Conservation (phyloP, 441 rosid genomes). For the Geranium incanum region DNA sequence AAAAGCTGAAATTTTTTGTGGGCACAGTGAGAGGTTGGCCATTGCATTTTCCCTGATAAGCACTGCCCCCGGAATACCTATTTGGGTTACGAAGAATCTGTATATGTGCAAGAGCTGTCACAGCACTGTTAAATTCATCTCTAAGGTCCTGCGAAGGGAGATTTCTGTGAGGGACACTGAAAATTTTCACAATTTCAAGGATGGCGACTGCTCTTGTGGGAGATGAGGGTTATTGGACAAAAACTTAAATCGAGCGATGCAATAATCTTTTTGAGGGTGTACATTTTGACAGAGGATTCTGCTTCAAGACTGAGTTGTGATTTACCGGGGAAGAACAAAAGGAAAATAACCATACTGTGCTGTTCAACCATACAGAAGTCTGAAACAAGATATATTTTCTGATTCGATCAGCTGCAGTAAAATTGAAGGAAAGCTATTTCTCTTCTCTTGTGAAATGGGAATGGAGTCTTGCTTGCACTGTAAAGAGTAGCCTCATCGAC, state of each 20-base stretch:
- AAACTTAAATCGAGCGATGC: conserved; percentile 13
- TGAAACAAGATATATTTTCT: conserved; percentile 7
- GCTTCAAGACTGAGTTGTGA: not conserved
- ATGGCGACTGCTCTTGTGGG: conserved; percentile 78
- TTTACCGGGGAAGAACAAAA: too few relatives aligned
- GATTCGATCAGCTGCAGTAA: not conserved
- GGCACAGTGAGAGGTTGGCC: conserved; percentile 85
- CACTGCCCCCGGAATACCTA: conserved; percentile 81
- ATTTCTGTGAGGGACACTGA: conserved; percentile 78
- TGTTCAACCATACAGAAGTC: not conserved
- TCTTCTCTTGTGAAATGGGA: not conserved
- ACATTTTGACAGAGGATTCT: not conserved
- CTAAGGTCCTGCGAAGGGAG: conserved; percentile 75
- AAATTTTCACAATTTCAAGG: conserved; percentile 75
- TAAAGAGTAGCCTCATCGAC: conserved; percentile 1
- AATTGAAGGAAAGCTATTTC: too few relatives aligned
- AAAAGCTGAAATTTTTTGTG: conserved; percentile 69
- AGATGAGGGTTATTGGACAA: conserved; percentile 38
- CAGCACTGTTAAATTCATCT: conserved; percentile 56
- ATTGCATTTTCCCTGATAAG: conserved; percentile 68
- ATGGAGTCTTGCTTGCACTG: not conserved
- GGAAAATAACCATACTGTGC: not conserved
- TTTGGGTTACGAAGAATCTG: conserved; percentile 86
- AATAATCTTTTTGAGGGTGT: conserved; percentile 3
- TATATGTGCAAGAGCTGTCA: conserved; percentile 76